phyloP scores from a whole-genome alignment of 805 yeast species.

The Cyberlindnera petersonii region DNA sequence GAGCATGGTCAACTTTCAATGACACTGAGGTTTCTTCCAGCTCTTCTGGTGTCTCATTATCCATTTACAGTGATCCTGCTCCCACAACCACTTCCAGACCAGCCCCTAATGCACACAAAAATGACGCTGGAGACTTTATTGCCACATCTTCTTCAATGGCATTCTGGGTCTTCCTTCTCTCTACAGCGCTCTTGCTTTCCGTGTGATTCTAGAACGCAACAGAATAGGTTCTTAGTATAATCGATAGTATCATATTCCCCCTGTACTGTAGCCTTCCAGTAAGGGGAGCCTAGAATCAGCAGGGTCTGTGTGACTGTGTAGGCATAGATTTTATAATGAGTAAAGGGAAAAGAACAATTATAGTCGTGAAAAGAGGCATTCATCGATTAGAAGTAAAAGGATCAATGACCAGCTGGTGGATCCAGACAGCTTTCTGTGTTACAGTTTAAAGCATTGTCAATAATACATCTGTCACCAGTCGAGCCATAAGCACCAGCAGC shows the following conservation, averaged over 20 bases:
- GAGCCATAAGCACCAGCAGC: conserved; percentile 32
- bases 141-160: neutral
- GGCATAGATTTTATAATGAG: too few species aligned
- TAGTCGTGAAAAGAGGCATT: too few species aligned
- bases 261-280: too few species aligned
- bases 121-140: neutral
- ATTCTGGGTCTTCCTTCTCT: neutral
- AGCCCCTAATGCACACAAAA: neutral
- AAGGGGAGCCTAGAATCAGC: too few species aligned
- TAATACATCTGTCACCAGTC: conserved; percentile 39
- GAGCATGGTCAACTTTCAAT: conserved; percentile 21
- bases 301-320: too few species aligned
- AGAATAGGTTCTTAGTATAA: too few species aligned
- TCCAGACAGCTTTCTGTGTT: conserved; percentile 42
- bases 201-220: too few species aligned
- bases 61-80: neutral
- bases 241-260: too few species aligned
- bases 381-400: too few species aligned
- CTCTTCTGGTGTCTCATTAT: conserved; percentile 15
- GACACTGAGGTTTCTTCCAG: conserved; percentile 3
- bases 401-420: conserved; percentile 1
- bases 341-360: too few species aligned
- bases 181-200: neutral
- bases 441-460: conserved; percentile 52
- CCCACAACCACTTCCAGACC: conserved; percentile 1